Base-by-base conservation (phyloP, 2,329 filamentous ascomycete genomes). In the Aspergillus fischeri region DNA sequence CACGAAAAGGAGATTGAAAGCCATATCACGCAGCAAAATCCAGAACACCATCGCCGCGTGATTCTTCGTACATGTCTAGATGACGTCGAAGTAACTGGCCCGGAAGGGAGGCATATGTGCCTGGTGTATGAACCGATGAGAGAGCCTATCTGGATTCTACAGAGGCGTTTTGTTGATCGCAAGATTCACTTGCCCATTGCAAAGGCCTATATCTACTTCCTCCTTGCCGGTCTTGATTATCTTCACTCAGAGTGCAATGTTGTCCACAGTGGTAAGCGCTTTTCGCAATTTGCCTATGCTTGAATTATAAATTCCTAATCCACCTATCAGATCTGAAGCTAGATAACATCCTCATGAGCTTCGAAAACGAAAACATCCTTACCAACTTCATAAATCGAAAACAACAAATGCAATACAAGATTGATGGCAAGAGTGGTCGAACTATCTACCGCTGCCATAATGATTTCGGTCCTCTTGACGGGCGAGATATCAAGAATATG, bases 191-290 rank as follows among this genome's bases (percentile, higher is more conserved):
- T 67, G 2, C 57, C 58, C 1, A 57, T 72, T 29, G 62, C 70
- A 1, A 75, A 73, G 52, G 56, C 58, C 2, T 66, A 72, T 45
- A 60, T 76, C 4, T 65, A 63, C 10, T 62, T 70, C n/a, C 64
- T 78, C 5, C 70, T 79, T 4, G 54, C 67, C 50, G 71, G 70
- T 3, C 70, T 79, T 1, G 71, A 78, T 41, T 77, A 75, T 59
- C 66, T 78, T 2, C 74, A 78, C 58, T 63, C 68, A 0, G 67
- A 75, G 29, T 77, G 74, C 55, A 64, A 63, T 29, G 57, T 76
- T 8, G 68, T 77, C 8, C 74, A 77, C 55, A 74, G 72, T 7
- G 73, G 74, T 70, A 56, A 51, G 62, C 58, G 10, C 50, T 27
- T 44, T 1, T 42, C 32, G 6, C 11, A 41, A n/a, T 38, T 49